Evolutionary conservation across 805 yeast genomes (phyloP).

Genomic region (Metschnikowia dekortorum): DNA sequence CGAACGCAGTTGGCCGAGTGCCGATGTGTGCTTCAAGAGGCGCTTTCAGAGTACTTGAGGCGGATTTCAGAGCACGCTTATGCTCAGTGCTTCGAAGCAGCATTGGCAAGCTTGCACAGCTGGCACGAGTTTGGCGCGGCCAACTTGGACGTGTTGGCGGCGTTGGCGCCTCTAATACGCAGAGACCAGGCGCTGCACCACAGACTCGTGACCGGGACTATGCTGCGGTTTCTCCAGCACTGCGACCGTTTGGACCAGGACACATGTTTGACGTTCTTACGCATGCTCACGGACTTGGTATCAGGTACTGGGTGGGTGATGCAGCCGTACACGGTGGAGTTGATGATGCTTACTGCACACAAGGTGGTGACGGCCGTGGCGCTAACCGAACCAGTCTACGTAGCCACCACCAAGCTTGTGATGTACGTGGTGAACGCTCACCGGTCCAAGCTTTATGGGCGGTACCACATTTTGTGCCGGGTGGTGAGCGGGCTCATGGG

Average conservation of each 20-base stretch:
- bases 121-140: conserved; percentile 10
- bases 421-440: conserved; percentile 64
- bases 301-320: conserved; percentile 53
- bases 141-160: conserved; percentile 20
- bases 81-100: conserved; percentile 11
- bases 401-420: conserved; percentile 42
- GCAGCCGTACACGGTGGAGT: conserved; percentile 63
- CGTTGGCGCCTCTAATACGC: conserved; percentile 13
- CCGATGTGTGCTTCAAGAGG: neutral
- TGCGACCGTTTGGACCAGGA: conserved; percentile 6
- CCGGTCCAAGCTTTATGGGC: conserved; percentile 61
- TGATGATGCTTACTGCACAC: conserved; percentile 40
- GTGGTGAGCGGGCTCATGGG: conserved; percentile 49
- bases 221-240: conserved; percentile 21
- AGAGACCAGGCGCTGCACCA: conserved; percentile 11
- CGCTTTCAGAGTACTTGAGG: conserved; percentile 3
- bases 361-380: conserved; percentile 14
- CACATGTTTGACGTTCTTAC: conserved; percentile 12
- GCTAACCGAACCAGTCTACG: conserved; percentile 23
- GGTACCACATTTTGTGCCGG: conserved; percentile 63
- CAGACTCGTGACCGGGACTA: conserved; percentile 22
- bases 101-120: conserved; percentile 16
- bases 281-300: conserved; percentile 37
- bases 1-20: neutral
- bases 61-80: conserved; percentile 7